phyloP scores from a whole-genome alignment of 345 rosid species.

The Rhizophora apiculata region DNA sequence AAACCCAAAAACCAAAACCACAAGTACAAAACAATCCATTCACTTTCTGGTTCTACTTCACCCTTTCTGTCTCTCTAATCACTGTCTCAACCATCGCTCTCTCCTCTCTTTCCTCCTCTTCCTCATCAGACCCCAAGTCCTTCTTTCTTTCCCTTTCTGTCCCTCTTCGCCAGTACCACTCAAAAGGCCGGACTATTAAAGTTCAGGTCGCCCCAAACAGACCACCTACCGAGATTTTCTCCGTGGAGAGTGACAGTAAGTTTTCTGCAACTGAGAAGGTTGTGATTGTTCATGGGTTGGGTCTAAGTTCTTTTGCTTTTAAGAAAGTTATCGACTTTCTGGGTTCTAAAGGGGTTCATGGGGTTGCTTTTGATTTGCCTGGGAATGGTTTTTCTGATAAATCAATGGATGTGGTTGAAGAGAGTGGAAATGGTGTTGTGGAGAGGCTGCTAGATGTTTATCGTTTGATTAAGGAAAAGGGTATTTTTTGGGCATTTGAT shows the following conservation, averaged over 20 bases:
- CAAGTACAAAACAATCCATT: slow-evolving; percentile 39
- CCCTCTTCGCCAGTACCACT: slow-evolving; percentile 76
- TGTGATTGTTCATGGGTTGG: slow-evolving; percentile 70
- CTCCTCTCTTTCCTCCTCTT: slow-evolving; percentile 36
- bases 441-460: slow-evolving; percentile 65
- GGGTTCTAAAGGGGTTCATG: slow-evolving; percentile 63
- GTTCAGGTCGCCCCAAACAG: slow-evolving; percentile 49
- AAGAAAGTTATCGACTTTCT: slow-evolving; percentile 40
- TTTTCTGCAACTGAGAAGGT: slow-evolving; percentile 44
- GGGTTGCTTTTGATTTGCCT: slow-evolving; percentile 79
- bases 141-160: slow-evolving; percentile 77
- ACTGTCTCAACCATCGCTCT: slow-evolving; percentile 44
- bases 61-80: slow-evolving; percentile 49
- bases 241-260: slow-evolving; percentile 43
- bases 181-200: slow-evolving; percentile 68
- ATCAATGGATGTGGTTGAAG: slow-evolving; percentile 49
- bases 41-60: slow-evolving; percentile 79
- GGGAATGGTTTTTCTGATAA: slow-evolving; percentile 94
- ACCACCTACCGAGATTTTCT: slow-evolving; percentile 60
- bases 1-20: slow-evolving; percentile 13
- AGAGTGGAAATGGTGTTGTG: slow-evolving; percentile 46
- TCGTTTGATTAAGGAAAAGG: slow-evolving; percentile 73
- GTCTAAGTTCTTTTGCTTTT: slow-evolving; percentile 74
- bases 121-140: slow-evolving; percentile 58
- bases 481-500: slow-evolving; percentile 93